Evolutionary conservation across 306 rosid genomes (phyloP).

Genomic region (Cicer chorassanicum): DNA sequence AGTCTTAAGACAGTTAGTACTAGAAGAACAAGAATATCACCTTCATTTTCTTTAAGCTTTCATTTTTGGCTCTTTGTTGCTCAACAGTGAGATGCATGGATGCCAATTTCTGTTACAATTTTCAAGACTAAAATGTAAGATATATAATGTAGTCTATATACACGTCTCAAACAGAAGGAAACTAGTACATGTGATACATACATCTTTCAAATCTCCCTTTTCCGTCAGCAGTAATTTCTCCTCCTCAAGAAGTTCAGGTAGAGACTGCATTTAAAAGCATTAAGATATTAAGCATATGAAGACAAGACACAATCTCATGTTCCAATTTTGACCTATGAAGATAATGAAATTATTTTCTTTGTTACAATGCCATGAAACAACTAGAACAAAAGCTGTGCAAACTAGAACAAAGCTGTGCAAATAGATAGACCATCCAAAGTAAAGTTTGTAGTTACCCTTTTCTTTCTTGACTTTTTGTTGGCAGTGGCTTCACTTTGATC

Average conservation of each 20-base stretch:
- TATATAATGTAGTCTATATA: neutral
- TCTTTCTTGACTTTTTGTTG: constrained; percentile 69
- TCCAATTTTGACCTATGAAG: constrained; percentile 11
- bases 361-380: neutral
- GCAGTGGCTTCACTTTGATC: constrained; percentile 49
- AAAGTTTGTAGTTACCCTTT: constrained; percentile 56
- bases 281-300: constrained; percentile 7
- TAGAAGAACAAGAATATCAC: constrained; percentile 45
- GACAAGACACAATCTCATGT: neutral
- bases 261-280: constrained; percentile 55
- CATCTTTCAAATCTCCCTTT: constrained; percentile 60
- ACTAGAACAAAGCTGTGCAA: neutral
- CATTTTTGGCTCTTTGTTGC: constrained; percentile 57
- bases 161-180: neutral
- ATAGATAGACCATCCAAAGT: neutral
- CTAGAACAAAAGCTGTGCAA: neutral
- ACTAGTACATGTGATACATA: constrained; percentile 56
- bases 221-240: constrained; percentile 63
- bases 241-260: constrained; percentile 74
- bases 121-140: constrained; percentile 31
- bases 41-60: constrained; percentile 70
- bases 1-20: neutral
- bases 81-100: constrained; percentile 55
- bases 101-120: constrained; percentile 63
- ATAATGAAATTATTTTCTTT: constrained; percentile 8